Evolutionary conservation across 192 early-diverging fungal genomes (phyloP), one percentile per base, ranked within the genome.

Genomic region (Phycomyces nitens): DNA sequence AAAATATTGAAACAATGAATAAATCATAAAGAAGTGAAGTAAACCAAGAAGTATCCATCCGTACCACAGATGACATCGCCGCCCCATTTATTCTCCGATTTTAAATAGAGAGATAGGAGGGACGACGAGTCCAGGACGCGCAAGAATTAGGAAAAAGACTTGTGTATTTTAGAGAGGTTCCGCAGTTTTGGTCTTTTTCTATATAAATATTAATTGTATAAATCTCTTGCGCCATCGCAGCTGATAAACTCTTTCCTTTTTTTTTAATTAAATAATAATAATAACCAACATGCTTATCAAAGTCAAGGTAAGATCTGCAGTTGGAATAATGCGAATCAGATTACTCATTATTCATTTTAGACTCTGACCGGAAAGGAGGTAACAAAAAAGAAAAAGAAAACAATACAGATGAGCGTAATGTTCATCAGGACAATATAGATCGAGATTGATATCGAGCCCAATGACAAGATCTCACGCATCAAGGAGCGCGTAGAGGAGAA

Each of bases 401-500:
- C 53, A 21, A 12, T 65, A 29, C 43, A 23, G 9, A 8, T 56
- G n/a, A 38, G 38, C 4, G 4, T 53, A n/a, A 9, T 70, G 60
- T 6, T 1, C 29, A 16, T 16, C n/a, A n/a, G n/a, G n/a, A n/a
- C n/a, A n/a, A 3, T 41, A 38, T 79, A 98, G 93, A 93, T 97
- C 73, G 90, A 92, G 62, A 87, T 98, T 58, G 90, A 91, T 72
- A 88, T 96, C 68, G 92, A 95, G 69, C 82, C 84, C 11, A 80
- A 77, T 58, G 85, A 91, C 70, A 91, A 89, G 83, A 86, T 94
- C 73, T 77, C 86, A 40, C 79, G 90, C 42, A 90, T 99, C 78
- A 97, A 97, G 77, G 88, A 97, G 64, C 78, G 85, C 61, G 87
- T 99, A 47, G 93, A 97, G 66, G 94, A 94, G 76, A 96, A 96